Conservation (phyloP, 345 rosid genomes). For the Abelmoschus esculentus region DNA sequence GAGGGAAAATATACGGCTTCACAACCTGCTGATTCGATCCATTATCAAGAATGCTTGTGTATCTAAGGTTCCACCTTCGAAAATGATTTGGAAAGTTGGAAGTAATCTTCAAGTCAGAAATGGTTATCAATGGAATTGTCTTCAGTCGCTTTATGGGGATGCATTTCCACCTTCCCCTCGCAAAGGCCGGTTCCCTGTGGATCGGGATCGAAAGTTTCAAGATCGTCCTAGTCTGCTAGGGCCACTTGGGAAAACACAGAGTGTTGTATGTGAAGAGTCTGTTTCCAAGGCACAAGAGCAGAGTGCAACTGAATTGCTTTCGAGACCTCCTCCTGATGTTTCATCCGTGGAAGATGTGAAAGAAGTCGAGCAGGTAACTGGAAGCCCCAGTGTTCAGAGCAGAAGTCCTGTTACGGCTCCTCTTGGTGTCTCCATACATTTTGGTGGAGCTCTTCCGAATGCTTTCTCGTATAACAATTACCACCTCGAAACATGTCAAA, state of each 20-base stretch:
- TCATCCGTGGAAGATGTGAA: constrained; percentile 89
- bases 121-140: too few species aligned
- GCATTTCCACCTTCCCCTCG: too few species aligned
- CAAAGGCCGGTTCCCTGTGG: too few species aligned
- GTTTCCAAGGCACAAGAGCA: constrained; percentile 49
- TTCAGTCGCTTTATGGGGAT: too few species aligned
- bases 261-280: constrained; percentile 40
- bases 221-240: constrained; percentile 63
- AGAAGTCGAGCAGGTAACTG: constrained; percentile 83
- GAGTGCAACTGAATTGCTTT: constrained; percentile 67
- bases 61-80: too few species aligned
- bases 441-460: constrained; percentile 28
- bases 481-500: constrained; percentile 42
- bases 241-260: constrained; percentile 77
- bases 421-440: constrained; percentile 54
- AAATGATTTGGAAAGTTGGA: too few species aligned
- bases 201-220: too few species aligned
- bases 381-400: constrained; percentile 71
- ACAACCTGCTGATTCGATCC: too few species aligned
- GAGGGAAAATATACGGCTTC: too few species aligned
- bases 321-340: constrained; percentile 77
- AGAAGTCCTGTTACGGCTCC: constrained; percentile 79
- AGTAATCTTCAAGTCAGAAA: too few species aligned
- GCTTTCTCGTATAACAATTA: constrained; percentile 18
- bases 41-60: too few species aligned